Percentiles rank a stretch among this genome's conserved stretches.
phyloP scores from a whole-genome alignment of 805 yeast species.

The Blastobotrys terrestris region DNA sequence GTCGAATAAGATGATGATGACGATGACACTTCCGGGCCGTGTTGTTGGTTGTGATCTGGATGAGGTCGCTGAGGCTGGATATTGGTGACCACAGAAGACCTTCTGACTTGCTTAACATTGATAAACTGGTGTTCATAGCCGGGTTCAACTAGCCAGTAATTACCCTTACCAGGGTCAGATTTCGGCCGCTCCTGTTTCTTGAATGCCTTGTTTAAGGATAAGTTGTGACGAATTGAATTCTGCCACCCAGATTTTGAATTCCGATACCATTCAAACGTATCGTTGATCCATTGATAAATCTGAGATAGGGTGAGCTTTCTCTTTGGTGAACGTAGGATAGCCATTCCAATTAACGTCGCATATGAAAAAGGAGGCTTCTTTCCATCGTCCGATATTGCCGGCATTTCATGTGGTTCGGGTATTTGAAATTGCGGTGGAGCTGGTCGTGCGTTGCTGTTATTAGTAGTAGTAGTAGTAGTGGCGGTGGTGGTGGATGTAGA shows the following conservation, averaged over 20 bases:
- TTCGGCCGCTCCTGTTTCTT: slow-evolving; percentile 84
- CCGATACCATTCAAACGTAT: slow-evolving; percentile 75
- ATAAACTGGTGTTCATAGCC: slow-evolving; percentile 79
- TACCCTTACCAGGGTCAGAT: slow-evolving; percentile 52
- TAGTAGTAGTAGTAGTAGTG: background rate
- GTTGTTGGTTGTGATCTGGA: background rate
- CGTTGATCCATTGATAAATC: slow-evolving; percentile 87
- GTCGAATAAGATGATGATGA: background rate
- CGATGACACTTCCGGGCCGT: background rate
- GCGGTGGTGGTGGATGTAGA: slow-evolving; percentile 16
- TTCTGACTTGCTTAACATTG: slow-evolving; percentile 22
- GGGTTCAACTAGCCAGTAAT: slow-evolving; percentile 86
- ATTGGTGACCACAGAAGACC: background rate
- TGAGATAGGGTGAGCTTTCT: slow-evolving; percentile 72
- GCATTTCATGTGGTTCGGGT: slow-evolving; percentile 29
- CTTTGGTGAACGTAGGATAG: slow-evolving; percentile 73
- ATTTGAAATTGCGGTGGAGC: slow-evolving; percentile 1
- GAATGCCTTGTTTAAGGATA: slow-evolving; percentile 89
- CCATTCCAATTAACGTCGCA: slow-evolving; percentile 90
- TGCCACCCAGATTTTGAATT: slow-evolving; percentile 94
- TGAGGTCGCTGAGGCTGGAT: background rate
- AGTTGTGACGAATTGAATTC: slow-evolving; percentile 90
- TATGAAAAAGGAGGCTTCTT: slow-evolving; percentile 90
- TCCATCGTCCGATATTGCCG: slow-evolving; percentile 45
- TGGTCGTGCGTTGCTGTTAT: background rate